phyloP scores from a whole-genome alignment of 164 flowering plant genomes.

The Pachysandra terminalis region DNA sequence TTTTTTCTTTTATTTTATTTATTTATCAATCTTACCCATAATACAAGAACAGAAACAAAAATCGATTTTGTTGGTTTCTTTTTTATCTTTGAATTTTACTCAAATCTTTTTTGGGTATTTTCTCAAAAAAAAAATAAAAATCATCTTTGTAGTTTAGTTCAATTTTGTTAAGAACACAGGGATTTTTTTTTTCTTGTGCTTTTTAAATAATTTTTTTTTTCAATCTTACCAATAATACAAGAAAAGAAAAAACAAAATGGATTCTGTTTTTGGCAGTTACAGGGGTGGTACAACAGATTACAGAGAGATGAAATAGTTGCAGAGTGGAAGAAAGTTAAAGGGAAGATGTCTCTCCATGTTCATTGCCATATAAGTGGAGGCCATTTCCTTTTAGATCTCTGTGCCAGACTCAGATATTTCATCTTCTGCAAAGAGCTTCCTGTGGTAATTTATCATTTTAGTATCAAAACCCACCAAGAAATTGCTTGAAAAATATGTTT shows the following conservation, averaged over 20 bases:
- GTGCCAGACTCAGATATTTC: constrained; percentile 72
- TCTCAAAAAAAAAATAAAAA: background rate
- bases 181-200: too few relatives aligned
- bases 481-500: too few relatives aligned
- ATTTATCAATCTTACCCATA: too few relatives aligned
- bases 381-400: constrained; percentile 65
- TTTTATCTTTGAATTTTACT: background rate
- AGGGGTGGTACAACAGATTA: constrained; percentile 81
- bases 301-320: constrained; percentile 96
- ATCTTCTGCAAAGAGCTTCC: constrained; percentile 95
- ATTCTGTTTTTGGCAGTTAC: constrained; percentile 50
- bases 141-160: background rate
- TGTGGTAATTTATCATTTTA: constrained; percentile 40
- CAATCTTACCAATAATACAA: too few relatives aligned
- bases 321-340: constrained; percentile 93
- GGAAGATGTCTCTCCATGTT: constrained; percentile 89
- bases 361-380: constrained; percentile 97
- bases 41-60: too few relatives aligned
- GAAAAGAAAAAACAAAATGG: too few relatives aligned
- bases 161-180: too few relatives aligned
- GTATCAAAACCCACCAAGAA: background rate
- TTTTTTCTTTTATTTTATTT: too few relatives aligned
- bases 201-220: too few relatives aligned
- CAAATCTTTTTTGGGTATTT: background rate
- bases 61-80: too few relatives aligned